Conservation (phyloP, 2,329 filamentous ascomycete species). For the Tolypocladium amazonense region DNA sequence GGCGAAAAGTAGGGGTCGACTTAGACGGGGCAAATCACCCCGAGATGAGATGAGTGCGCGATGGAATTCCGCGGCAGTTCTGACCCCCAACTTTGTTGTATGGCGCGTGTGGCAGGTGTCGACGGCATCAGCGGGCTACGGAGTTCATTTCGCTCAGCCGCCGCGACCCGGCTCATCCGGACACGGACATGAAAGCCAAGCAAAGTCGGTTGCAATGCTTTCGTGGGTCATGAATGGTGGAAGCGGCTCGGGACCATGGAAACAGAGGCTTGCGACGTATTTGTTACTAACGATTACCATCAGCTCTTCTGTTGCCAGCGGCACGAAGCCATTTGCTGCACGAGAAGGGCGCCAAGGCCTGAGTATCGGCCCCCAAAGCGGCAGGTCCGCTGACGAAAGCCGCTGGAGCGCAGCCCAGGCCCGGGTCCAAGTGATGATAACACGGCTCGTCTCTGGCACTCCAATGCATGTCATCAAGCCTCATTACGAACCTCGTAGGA, state of each 20-base stretch:
- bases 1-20: not conserved
- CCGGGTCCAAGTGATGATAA: not conserved
- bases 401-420: not conserved
- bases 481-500: not conserved
- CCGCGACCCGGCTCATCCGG: not conserved
- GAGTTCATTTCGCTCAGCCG: not conserved
- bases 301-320: not conserved
- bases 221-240: not conserved
- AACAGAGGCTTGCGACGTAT: not conserved
- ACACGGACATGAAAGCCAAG: not conserved
- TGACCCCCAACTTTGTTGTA: too few relatives aligned
- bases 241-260: not conserved
- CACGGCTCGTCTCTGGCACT: not conserved
- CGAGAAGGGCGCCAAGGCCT: not conserved
- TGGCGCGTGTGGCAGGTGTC: not conserved
- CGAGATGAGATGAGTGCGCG: not conserved
- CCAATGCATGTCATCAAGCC: not conserved
- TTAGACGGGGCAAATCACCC: not conserved
- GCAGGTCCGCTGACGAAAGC: not conserved
- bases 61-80: not conserved
- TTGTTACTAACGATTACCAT: not conserved
- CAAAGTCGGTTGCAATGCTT: not conserved
- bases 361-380: not conserved
- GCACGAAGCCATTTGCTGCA: not conserved
- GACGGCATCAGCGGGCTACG: not conserved